Percentiles rank a stretch among this genome's conserved stretches.
Conservation (phyloP, 768 basidiomycete genomes). For the Termitomyces sp. region DNA sequence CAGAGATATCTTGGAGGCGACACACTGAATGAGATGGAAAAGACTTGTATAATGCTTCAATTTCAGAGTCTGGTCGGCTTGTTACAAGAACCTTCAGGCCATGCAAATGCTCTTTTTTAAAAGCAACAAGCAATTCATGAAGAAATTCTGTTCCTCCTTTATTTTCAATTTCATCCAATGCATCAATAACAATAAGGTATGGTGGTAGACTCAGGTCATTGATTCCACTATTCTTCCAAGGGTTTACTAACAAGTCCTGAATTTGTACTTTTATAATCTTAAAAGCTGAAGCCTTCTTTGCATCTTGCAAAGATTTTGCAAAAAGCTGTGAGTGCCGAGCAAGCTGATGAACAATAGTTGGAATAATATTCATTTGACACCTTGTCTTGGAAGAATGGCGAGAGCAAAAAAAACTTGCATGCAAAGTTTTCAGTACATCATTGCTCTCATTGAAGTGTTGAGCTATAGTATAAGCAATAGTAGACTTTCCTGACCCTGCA, state of each 20-base stretch:
- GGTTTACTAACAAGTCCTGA: slow-evolving; percentile 5
- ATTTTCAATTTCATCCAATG: slow-evolving; percentile 7
- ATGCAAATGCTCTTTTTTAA: no score
- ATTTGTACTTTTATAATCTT: slow-evolving; percentile 10
- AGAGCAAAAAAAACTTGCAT: slow-evolving; percentile 24
- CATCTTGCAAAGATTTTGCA: neutral
- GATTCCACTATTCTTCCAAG: neutral
- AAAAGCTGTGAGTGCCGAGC: neutral
- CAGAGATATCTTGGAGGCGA: slow-evolving; percentile 4
- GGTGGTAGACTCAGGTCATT: neutral
- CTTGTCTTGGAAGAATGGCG: no score
- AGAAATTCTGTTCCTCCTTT: slow-evolving; percentile 10
- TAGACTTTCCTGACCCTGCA: no score
- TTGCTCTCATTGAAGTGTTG: slow-evolving; percentile 18
- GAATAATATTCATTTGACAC: slow-evolving; percentile 18
- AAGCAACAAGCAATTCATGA: no score
- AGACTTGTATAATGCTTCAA: slow-evolving; percentile 13
- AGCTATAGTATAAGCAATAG: no score
- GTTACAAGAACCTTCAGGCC: slow-evolving; percentile 13
- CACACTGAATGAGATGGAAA: slow-evolving; percentile 15
- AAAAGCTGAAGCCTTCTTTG: neutral
- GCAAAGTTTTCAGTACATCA: slow-evolving; percentile 13
- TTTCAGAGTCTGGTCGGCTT: slow-evolving; percentile 11
- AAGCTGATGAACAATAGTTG: slow-evolving; percentile 10
- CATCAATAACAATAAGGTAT: slow-evolving; percentile 11